phyloP scores from a whole-genome alignment of 176 grass and related monocot genomes.

The Pontederia crassipes region DNA sequence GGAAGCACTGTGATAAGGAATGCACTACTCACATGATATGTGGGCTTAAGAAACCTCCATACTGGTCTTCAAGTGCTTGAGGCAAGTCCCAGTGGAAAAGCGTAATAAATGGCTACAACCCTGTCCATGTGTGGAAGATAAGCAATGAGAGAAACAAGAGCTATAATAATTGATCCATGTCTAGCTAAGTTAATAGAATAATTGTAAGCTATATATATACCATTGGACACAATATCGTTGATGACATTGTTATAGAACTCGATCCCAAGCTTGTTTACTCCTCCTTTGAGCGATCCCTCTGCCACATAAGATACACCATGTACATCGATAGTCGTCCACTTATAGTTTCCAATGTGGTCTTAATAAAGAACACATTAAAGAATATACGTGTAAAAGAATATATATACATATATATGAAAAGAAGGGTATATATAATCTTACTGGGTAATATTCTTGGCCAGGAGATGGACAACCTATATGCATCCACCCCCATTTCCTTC shows the following conservation, averaged over 20 bases:
- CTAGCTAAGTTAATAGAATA: too few relatives aligned
- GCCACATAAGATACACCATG: not conserved
- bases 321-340: not conserved
- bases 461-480: conserved; percentile 15
- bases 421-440: not conserved
- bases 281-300: conserved; percentile 49
- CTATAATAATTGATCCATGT: not conserved
- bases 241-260: conserved; percentile 72
- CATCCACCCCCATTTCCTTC: conserved; percentile 13
- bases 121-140: conserved; percentile 11
- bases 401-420: not conserved
- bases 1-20: too few relatives aligned
- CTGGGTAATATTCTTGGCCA: conserved; percentile 16
- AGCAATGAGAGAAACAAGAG: not conserved
- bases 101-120: conserved; percentile 48
- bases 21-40: conserved; percentile 32
- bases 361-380: not conserved
- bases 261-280: conserved; percentile 54
- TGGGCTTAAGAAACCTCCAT: conserved; percentile 58
- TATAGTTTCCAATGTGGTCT: not conserved
- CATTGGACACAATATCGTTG: conserved; percentile 41
- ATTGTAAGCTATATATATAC: not conserved
- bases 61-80: conserved; percentile 49
- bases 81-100: conserved; percentile 77
- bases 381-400: not conserved